phyloP scores from a whole-genome alignment of 768 basidiomycete species.

The Russula griseocarnosa region DNA sequence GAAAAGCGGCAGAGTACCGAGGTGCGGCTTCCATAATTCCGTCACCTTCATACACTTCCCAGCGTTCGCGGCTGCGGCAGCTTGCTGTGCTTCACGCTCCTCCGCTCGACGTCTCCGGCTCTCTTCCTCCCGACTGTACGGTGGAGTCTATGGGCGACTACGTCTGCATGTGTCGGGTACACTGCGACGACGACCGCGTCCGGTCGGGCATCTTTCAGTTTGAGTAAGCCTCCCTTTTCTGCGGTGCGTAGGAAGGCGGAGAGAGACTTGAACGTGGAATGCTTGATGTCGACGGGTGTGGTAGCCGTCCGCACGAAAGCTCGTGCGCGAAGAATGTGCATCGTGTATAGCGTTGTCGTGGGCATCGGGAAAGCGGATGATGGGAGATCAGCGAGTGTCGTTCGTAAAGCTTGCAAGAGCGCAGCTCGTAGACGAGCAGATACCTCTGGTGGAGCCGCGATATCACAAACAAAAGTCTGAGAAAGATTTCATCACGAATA shows the following conservation, averaged over 20 bases:
- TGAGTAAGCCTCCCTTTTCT: constrained; percentile 71
- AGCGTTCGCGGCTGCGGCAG: constrained; percentile 47
- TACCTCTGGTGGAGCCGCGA: constrained; percentile 41
- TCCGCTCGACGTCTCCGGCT: constrained; percentile 57
- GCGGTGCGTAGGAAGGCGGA: constrained; percentile 72
- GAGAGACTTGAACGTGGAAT: constrained; percentile 76
- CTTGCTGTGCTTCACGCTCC: constrained; percentile 48
- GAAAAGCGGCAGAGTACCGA: constrained; percentile 54
- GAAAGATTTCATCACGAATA: neutral
- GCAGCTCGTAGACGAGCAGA: constrained; percentile 55
- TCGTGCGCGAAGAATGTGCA: constrained; percentile 73
- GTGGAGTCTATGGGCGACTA: constrained; percentile 49
- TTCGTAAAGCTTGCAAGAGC: constrained; percentile 62
- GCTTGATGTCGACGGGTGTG: constrained; percentile 63
- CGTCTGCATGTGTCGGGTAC: constrained; percentile 52
- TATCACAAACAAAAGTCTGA: neutral
- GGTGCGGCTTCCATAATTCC: constrained; percentile 76
- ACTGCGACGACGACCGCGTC: constrained; percentile 41
- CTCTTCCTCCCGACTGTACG: constrained; percentile 64
- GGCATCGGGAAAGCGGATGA: constrained; percentile 66
- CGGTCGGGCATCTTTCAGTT: constrained; percentile 57
- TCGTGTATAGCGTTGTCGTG: constrained; percentile 71
- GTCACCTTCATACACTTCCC: constrained; percentile 50
- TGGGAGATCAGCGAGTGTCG: constrained; percentile 45
- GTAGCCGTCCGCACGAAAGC: constrained; percentile 53